Base-by-base conservation (phyloP, 164 flowering plant species). In the Tetrastigma voinierianum region DNA sequence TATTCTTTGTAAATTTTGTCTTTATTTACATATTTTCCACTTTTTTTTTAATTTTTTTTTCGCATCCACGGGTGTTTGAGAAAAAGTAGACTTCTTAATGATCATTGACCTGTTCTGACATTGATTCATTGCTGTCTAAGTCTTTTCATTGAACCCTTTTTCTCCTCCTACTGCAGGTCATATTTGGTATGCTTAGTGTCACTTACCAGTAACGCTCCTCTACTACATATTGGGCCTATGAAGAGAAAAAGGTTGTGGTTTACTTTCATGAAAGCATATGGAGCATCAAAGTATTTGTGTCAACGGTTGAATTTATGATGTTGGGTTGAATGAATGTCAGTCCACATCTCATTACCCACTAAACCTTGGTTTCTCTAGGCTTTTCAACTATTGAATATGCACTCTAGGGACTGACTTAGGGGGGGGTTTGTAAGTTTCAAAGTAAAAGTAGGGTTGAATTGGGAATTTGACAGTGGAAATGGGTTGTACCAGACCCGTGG, bases 161-260 rank as follows among this genome's bases (percentile, higher is more conserved):
- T 9, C 66, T 65, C 20, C 12, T 71, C 14, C 20, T 56, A 47
- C 40, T 78, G 81, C 86, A 87, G 86, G 91, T 87, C 16, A 84
- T 84, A 24, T 87, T 87, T 75, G 89, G 91, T 11, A 87, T 85
- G 89, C n/a, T n/a, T 87, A 48, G 82, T 87, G 1, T 81, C 91
- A n/a, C 15, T 74, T 87, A 53, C 91, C 91, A 0, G 82, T 87
- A 15, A 85, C 91, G n/a, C 82, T 87, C 32, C 79, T 87, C 62
- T 87, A 85, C 70, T 87, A 87, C 78, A 71, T 82, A 15, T 71
- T 87, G 46, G 89, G 89, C 59, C 65, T 87, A 62, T 85, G 80
- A 83, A n/a, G n/a, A 65, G 46, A 24, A 58, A 56, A 68, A 65
- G 46, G 46, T 44, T 17, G 51, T 40, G 23, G 19, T 10, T 18